phyloP scores from a whole-genome alignment of 208 protist genomes.

The Wallacemonas collosoma region DNA sequence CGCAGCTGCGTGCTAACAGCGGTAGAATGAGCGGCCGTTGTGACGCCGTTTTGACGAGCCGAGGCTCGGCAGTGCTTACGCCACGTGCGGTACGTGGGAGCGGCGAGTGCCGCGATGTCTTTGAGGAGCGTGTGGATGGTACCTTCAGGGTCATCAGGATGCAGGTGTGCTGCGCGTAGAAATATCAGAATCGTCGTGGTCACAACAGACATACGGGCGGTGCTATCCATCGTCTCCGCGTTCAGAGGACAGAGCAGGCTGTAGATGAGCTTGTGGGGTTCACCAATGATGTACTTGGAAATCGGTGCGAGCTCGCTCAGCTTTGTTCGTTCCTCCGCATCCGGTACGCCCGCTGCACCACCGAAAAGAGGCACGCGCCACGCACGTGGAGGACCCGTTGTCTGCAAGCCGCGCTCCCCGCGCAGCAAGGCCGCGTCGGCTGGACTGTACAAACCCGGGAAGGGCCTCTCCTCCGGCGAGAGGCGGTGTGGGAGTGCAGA shows the following conservation, averaged over 20 bases:
- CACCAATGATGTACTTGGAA: constrained; percentile 40
- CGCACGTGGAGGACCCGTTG: constrained; percentile 37
- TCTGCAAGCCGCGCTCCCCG: constrained; percentile 34
- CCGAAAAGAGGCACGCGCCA: constrained; percentile 35
- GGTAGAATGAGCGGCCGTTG: constrained; percentile 1
- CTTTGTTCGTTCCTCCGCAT: background rate
- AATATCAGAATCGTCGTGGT: constrained; percentile 76
- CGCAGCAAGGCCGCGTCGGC: constrained; percentile 41
- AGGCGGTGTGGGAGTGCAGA: constrained; percentile 47
- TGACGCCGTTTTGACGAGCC: background rate
- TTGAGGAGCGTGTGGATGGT: constrained; percentile 30
- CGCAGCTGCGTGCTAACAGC: constrained; percentile 8
- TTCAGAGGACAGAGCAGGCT: constrained; percentile 56
- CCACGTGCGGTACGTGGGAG: constrained; percentile 42
- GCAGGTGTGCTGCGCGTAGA: constrained; percentile 51
- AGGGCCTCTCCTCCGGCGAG: constrained; percentile 49
- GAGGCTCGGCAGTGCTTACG: constrained; percentile 10
- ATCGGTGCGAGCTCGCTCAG: constrained; percentile 42
- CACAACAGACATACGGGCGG: constrained; percentile 64
- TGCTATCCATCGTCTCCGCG: constrained; percentile 66
- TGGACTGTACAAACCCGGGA: constrained; percentile 44
- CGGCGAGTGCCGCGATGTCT: constrained; percentile 40
- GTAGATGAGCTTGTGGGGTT: constrained; percentile 78
- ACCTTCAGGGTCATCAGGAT: constrained; percentile 20
- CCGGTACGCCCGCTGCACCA: constrained; percentile 11